Conservation (phyloP, 2,329 filamentous ascomycete species). For the Neofusicoccum parvum region DNA sequence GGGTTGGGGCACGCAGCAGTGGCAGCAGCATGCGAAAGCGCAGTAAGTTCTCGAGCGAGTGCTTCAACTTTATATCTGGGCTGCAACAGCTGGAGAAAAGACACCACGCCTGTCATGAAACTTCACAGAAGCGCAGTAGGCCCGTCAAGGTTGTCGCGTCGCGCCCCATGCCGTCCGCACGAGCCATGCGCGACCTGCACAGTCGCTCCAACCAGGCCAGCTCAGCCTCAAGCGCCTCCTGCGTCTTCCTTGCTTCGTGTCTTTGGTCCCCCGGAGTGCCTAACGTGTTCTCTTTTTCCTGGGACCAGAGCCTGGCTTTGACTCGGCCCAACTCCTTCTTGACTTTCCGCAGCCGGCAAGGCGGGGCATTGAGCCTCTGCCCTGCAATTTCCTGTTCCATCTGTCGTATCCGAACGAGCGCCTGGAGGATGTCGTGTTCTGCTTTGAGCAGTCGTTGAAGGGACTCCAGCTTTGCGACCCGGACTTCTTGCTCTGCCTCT, state of each 20-base stretch:
- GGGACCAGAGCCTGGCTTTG: not conserved
- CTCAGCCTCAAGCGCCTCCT: not conserved
- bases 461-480: not conserved
- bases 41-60: not conserved
- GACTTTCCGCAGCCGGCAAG: conserved; percentile 16
- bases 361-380: conserved; percentile 2
- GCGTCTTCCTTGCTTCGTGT: conserved; percentile 5
- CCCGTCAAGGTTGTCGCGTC: not conserved
- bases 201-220: not conserved
- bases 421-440: not conserved
- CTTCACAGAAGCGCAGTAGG: not conserved
- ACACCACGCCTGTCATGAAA: not conserved
- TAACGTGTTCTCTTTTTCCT: conserved; percentile 7
- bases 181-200: not conserved
- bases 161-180: not conserved
- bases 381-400: conserved; percentile 16
- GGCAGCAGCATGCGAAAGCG: not conserved
- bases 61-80: not conserved
- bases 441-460: not conserved
- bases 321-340: not conserved
- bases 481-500: not conserved
- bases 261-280: not conserved
- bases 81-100: not conserved
- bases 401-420: not conserved
- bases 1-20: too few relatives aligned